Conservation (phyloP, 192 early-diverging fungal genomes). For the Podila epicladia region DNA sequence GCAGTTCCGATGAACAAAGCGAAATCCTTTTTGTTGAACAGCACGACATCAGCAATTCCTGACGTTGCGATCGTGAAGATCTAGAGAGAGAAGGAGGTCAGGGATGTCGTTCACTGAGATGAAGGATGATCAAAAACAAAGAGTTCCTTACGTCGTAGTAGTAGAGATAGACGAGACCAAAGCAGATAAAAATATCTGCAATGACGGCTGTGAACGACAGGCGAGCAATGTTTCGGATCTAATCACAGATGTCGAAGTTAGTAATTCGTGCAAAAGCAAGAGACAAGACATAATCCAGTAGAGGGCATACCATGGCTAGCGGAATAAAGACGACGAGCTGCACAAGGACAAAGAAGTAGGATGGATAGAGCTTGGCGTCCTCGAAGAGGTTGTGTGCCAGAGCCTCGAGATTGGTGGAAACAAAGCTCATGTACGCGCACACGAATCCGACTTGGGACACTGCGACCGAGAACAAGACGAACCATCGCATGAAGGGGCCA, state of each 20-base stretch:
- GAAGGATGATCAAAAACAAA: not conserved
- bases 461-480: constrained; percentile 76
- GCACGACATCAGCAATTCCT: constrained; percentile 77
- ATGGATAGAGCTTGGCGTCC: constrained; percentile 22
- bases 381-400: constrained; percentile 36
- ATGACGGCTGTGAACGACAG: constrained; percentile 88
- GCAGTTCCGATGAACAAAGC: constrained; percentile 95
- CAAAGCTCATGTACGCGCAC: constrained; percentile 73
- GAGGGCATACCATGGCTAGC: constrained; percentile 50
- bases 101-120: not conserved
- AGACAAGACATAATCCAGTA: not conserved
- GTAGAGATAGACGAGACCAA: constrained; percentile 88
- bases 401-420: constrained; percentile 63
- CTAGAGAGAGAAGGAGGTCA: constrained; percentile 2
- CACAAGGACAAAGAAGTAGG: constrained; percentile 52
- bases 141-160: constrained; percentile 67
- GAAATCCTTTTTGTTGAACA: constrained; percentile 84
- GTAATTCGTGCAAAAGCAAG: constrained; percentile 61
- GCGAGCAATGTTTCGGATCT: constrained; percentile 89
- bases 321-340: constrained; percentile 65
- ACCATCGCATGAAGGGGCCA: constrained; percentile 70
- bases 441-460: constrained; percentile 77
- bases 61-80: constrained; percentile 68
- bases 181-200: constrained; percentile 92
- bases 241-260: constrained; percentile 20